A percentile compares a stretch with the other conserved stretches of the same genome.
Evolutionary conservation across 164 flowering plant genomes (phyloP).

Genomic region (Houttuynia cordata): DNA sequence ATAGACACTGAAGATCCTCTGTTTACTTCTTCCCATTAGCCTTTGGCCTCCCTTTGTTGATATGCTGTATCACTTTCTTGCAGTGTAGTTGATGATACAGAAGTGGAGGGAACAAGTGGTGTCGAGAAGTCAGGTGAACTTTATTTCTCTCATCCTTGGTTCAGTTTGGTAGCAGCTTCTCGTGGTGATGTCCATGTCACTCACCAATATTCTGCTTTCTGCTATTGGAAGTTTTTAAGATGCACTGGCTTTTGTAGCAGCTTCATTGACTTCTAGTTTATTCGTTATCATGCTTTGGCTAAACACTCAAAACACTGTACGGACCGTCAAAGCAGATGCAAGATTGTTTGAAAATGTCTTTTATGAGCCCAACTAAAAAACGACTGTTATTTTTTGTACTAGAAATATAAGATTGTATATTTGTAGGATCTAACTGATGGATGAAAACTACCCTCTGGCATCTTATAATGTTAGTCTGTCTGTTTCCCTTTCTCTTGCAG

Average conservation of each 20-base stretch:
- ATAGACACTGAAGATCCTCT: background rate
- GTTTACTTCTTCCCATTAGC: background rate
- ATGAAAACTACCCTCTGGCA: background rate
- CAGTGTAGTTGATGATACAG: slow-evolving; percentile 75
- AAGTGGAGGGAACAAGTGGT: slow-evolving; percentile 17
- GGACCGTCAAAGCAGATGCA: background rate
- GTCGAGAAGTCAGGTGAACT: slow-evolving; percentile 43
- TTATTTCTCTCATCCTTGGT: slow-evolving; percentile 1
- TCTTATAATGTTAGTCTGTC: background rate
- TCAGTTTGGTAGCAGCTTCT: too few species aligned
- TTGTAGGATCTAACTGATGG: background rate
- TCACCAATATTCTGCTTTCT: too few species aligned
- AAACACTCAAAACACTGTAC: background rate
- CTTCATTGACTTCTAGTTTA: too few species aligned
- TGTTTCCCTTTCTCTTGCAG: slow-evolving; percentile 19
- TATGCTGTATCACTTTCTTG: slow-evolving; percentile 4
- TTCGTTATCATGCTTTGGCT: too few species aligned
- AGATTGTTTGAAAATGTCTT: background rate
- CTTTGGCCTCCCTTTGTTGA: background rate
- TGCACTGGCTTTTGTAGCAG: too few species aligned
- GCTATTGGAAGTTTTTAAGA: too few species aligned
- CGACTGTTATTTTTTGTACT: background rate
- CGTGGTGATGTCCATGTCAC: too few species aligned
- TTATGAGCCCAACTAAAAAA: background rate
- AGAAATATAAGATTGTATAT: background rate